Percentiles rank a stretch among this genome's conserved stretches.
Evolutionary conservation across 1,284 basidiomycete species (phyloP).

Genomic region (Ganoderma meredithae): DNA sequence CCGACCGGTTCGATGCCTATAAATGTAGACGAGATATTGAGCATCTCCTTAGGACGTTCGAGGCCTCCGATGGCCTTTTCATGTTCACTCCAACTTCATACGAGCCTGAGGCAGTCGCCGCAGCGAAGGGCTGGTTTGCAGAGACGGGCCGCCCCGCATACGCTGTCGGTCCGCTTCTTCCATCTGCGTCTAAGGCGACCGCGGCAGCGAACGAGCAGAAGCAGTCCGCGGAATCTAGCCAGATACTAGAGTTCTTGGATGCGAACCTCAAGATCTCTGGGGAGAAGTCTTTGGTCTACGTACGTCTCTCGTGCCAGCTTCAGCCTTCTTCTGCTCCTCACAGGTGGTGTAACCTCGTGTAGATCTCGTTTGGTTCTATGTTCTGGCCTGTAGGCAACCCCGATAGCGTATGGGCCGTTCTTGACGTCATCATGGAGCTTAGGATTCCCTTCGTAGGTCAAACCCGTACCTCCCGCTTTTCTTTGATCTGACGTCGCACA

Average conservation of each 20-base stretch:
- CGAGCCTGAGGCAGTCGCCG: conserved; percentile 30
- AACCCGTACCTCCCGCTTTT: background rate
- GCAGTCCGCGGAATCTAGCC: conserved; percentile 20
- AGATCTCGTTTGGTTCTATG: conserved; percentile 33
- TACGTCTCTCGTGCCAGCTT: conserved; percentile 12
- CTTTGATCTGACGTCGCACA: background rate
- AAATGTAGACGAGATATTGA: conserved; percentile 17
- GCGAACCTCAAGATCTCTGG: conserved; percentile 28
- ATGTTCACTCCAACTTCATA: conserved; percentile 31
- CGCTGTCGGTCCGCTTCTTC: conserved; percentile 28
- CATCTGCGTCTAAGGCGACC: conserved; percentile 18
- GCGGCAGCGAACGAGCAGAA: conserved; percentile 24
- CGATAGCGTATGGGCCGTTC: conserved; percentile 30
- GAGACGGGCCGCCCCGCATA: conserved; percentile 28
- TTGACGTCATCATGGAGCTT: conserved; percentile 33
- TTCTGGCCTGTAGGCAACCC: conserved; percentile 31
- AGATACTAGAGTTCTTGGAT: conserved; percentile 34
- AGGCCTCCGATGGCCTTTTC: conserved; percentile 28
- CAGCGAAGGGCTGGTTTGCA: conserved; percentile 28
- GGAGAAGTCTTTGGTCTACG: conserved; percentile 35
- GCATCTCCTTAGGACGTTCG: conserved; percentile 16
- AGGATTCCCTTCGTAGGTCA: conserved; percentile 31
- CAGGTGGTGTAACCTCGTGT: background rate
- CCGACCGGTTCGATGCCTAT: too few species aligned
- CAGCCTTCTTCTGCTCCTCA: background rate